phyloP scores from a whole-genome alignment of 495 filamentous ascomycete species.

The Podospora pseudoanserina region DNA sequence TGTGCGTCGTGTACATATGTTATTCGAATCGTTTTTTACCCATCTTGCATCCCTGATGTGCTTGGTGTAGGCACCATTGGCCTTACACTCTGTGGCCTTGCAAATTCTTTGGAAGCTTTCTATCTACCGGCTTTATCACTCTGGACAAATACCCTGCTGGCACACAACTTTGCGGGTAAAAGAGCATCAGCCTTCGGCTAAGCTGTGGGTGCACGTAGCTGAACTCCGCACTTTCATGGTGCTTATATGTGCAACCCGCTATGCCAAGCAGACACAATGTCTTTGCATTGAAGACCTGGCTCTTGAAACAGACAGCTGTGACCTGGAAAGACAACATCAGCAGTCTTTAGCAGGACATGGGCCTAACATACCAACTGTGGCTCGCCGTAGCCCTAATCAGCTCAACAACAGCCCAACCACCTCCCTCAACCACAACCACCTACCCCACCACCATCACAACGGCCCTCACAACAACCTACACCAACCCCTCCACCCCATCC shows the following conservation, averaged over 20 bases:
- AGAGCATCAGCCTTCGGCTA: not conserved
- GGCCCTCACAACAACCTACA: conserved; percentile 7
- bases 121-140: not conserved
- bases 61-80: not conserved
- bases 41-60: no score
- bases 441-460: conserved; percentile 24
- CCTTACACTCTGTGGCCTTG: not conserved
- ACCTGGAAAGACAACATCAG: not conserved
- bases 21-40: no score
- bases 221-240: not conserved
- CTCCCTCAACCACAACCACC: not conserved
- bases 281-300: no score
- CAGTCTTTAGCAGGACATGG: not conserved
- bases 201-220: not conserved
- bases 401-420: not conserved
- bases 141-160: not conserved
- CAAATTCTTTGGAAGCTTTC: not conserved
- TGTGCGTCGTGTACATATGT: no score
- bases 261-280: not conserved
- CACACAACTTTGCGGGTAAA: not conserved
- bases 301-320: not conserved
- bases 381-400: not conserved
- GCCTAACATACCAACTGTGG: not conserved
- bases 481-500: not conserved
- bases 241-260: not conserved